Evolutionary conservation across 2,329 filamentous ascomycete genomes (phyloP).

Genomic region (Colletotrichum endophyticum): DNA sequence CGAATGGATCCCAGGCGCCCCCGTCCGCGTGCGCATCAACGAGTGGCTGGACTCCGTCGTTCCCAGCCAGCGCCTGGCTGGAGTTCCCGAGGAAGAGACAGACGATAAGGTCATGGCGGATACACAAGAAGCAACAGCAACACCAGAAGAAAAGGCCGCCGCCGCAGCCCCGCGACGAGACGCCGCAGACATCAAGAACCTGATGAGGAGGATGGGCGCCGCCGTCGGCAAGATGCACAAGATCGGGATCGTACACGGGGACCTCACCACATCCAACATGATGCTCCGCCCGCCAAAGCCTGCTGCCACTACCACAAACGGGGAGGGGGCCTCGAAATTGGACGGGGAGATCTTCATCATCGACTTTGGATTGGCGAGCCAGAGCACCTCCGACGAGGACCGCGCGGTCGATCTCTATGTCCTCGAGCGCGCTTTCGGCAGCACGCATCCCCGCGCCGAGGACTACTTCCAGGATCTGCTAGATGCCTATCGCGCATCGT

Average conservation of each 20-base stretch:
- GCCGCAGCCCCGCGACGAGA: constrained; percentile 33
- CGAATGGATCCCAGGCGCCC: constrained; percentile 81
- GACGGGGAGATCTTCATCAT: constrained; percentile 86
- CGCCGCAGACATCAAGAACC: constrained; percentile 57
- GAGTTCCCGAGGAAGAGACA: neutral
- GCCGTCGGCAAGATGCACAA: constrained; percentile 80
- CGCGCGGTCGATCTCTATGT: constrained; percentile 96
- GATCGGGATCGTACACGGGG: constrained; percentile 89
- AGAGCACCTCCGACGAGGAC: constrained; percentile 86
- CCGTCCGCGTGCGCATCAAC: constrained; percentile 74
- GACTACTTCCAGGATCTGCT: constrained; percentile 76
- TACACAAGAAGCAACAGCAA: constrained; percentile 22
- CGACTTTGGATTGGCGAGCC: constrained; percentile 89
- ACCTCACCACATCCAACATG: constrained; percentile 96
- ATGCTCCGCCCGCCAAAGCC: constrained; percentile 68
- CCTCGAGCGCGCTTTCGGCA: constrained; percentile 90
- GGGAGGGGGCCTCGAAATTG: constrained; percentile 32
- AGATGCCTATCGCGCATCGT: constrained; percentile 73
- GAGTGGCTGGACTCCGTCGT: constrained; percentile 60
- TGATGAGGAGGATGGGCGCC: constrained; percentile 74
- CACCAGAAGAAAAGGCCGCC: constrained; percentile 21
- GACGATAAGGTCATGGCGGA: constrained; percentile 31
- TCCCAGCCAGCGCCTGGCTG: neutral
- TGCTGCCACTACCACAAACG: constrained; percentile 11
- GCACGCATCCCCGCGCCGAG: constrained; percentile 89